phyloP scores from a whole-genome alignment of 768 basidiomycete species.

The Pleurotus pulmonarius region DNA sequence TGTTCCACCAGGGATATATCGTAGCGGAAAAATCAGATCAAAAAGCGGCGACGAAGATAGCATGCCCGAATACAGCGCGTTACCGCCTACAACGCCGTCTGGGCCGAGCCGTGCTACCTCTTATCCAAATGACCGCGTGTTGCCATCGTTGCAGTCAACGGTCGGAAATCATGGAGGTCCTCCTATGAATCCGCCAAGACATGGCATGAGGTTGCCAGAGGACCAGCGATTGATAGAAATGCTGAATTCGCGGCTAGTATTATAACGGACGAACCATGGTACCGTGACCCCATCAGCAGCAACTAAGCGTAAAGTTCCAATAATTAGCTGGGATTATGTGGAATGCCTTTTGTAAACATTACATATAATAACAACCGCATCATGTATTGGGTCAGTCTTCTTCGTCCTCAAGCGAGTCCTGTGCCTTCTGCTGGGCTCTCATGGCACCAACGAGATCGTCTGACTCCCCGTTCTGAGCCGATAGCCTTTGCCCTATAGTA shows the following conservation, averaged over 20 bases:
- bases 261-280: slow-evolving; percentile 6
- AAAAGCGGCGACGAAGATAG: slow-evolving; percentile 29
- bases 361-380: neutral
- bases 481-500: slow-evolving; percentile 67
- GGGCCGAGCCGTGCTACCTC: slow-evolving; percentile 11
- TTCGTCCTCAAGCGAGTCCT: slow-evolving; percentile 56
- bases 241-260: slow-evolving; percentile 37
- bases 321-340: neutral
- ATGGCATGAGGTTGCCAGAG: slow-evolving; percentile 43
- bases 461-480: slow-evolving; percentile 73
- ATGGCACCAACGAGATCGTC: slow-evolving; percentile 83
- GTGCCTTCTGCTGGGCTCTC: slow-evolving; percentile 66
- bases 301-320: neutral
- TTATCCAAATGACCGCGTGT: slow-evolving; percentile 19
- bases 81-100: slow-evolving; percentile 1
- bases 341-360: neutral
- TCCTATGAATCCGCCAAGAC: slow-evolving; percentile 21
- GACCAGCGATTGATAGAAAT: slow-evolving; percentile 60
- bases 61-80: slow-evolving; percentile 2
- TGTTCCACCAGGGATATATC: slow-evolving; percentile 45
- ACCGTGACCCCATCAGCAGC: neutral
- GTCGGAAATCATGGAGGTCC: slow-evolving; percentile 25
- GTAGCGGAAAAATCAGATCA: slow-evolving; percentile 39
- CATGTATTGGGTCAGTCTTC: slow-evolving; percentile 42
- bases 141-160: slow-evolving; percentile 40